Evolutionary conservation across 2,329 filamentous ascomycete species (phyloP).

Genomic region (Aureobasidium subglaciale): DNA sequence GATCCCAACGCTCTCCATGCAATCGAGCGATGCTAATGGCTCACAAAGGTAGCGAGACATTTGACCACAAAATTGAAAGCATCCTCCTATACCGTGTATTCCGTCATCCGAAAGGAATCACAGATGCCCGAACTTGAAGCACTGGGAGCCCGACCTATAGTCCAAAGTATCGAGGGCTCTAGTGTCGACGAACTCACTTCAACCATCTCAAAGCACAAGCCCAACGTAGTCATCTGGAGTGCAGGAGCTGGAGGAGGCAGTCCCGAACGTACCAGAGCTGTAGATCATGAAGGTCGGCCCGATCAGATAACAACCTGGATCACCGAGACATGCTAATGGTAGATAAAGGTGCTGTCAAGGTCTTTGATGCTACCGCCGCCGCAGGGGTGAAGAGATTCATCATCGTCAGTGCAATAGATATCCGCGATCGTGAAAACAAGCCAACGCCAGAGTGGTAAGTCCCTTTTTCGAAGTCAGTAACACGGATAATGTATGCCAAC

Average conservation of each 20-base stretch:
- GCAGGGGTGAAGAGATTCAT: constrained; percentile 56
- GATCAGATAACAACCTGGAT: background rate
- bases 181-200: constrained; percentile 32
- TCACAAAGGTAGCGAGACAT: constrained; percentile 29
- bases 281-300: constrained; percentile 47
- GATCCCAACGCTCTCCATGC: too few species aligned
- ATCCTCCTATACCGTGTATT: constrained; percentile 25
- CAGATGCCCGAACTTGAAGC: constrained; percentile 30
- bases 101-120: constrained; percentile 28
- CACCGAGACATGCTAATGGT: background rate
- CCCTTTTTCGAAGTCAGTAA: background rate
- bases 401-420: constrained; percentile 55
- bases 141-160: constrained; percentile 37
- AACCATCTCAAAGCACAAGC: constrained; percentile 30
- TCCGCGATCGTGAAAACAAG: constrained; percentile 39
- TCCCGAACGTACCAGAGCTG: constrained; percentile 48
- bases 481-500: background rate
- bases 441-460: constrained; percentile 34
- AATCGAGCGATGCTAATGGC: background rate
- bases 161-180: constrained; percentile 37
- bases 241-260: constrained; percentile 32
- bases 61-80: constrained; percentile 26
- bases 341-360: constrained; percentile 48
- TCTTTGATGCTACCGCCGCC: constrained; percentile 53
- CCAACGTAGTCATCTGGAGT: constrained; percentile 30